phyloP scores from a whole-genome alignment of 2,329 filamentous ascomycete genomes.

The Xylaria digitata region DNA sequence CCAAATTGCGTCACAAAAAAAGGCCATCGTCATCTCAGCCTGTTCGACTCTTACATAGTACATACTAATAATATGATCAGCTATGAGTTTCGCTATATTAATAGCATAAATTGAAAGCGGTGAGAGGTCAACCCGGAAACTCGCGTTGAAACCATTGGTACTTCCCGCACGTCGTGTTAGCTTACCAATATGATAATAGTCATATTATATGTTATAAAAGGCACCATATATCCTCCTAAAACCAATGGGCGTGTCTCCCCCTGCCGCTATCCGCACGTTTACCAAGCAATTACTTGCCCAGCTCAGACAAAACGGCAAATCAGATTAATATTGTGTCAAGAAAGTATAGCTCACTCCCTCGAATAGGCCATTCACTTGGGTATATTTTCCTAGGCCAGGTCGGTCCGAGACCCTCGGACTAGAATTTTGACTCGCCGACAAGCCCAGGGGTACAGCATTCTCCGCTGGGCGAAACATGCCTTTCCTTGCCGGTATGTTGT shows the following conservation, averaged over 20 bases:
- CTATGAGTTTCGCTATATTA: conserved; percentile 10
- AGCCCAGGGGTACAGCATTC: neutral
- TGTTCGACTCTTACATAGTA: neutral
- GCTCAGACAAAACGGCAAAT: conserved; percentile 23
- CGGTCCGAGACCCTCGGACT: conserved; percentile 6
- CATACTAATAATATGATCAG: neutral
- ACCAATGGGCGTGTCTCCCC: conserved; percentile 10
- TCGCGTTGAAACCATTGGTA: conserved; percentile 10
- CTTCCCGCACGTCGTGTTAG: conserved; percentile 18
- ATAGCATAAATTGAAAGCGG: conserved; percentile 10
- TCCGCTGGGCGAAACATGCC: conserved; percentile 1
- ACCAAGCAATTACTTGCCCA: conserved; percentile 8
- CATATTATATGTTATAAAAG: conserved; percentile 33
- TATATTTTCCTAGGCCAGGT: conserved; percentile 10
- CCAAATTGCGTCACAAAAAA: neutral
- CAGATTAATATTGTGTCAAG: conserved; percentile 5
- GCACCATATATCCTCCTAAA: conserved; percentile 28
- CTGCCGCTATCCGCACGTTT: conserved; percentile 27
- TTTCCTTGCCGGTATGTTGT: neutral
- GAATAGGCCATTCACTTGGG: conserved; percentile 9
- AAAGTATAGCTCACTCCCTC: neutral
- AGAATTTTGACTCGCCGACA: conserved; percentile 8
- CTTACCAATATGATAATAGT: conserved; percentile 12
- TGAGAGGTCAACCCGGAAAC: conserved; percentile 24
- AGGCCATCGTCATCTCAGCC: conserved; percentile 1